Evolutionary conservation across 371 early-diverging fungal genomes (phyloP).

Genomic region (Rhizopus arrhizus): DNA sequence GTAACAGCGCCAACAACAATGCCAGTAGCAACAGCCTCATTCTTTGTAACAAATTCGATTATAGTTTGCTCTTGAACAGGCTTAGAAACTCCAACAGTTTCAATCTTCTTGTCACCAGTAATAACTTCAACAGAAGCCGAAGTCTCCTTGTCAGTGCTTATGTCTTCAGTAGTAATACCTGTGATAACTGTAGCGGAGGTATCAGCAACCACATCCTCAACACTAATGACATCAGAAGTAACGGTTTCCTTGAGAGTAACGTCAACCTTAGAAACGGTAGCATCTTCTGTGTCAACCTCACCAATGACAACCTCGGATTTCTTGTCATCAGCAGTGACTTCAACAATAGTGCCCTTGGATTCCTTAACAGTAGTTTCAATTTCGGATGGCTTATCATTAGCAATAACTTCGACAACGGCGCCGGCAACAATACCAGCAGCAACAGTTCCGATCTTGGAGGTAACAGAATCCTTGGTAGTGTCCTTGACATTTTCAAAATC

Average conservation of each 20-base stretch:
- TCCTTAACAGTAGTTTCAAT: not conserved
- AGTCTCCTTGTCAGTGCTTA: not conserved
- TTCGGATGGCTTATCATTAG: not conserved
- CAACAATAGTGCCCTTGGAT: conserved; percentile 1
- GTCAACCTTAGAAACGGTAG: not conserved
- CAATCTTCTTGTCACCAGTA: not conserved
- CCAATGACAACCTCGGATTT: not conserved
- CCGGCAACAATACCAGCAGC: conserved; percentile 1
- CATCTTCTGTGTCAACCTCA: not conserved
- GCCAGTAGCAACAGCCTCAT: too few species aligned
- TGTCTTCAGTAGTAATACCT: not conserved
- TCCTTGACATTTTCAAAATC: too few species aligned
- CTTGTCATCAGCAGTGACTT: not conserved
- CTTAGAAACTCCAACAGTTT: not conserved
- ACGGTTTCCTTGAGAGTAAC: not conserved
- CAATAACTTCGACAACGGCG: not conserved
- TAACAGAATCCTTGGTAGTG: not conserved
- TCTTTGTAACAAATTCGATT: not conserved
- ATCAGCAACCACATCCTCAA: not conserved
- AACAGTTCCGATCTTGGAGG: not conserved
- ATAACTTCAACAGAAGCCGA: conserved; percentile 6
- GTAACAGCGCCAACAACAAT: too few species aligned
- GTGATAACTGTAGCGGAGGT: not conserved
- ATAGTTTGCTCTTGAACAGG: not conserved
- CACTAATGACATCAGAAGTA: not conserved